Conservation (phyloP, 164 flowering plant species). For the Liriodendron chinense region DNA sequence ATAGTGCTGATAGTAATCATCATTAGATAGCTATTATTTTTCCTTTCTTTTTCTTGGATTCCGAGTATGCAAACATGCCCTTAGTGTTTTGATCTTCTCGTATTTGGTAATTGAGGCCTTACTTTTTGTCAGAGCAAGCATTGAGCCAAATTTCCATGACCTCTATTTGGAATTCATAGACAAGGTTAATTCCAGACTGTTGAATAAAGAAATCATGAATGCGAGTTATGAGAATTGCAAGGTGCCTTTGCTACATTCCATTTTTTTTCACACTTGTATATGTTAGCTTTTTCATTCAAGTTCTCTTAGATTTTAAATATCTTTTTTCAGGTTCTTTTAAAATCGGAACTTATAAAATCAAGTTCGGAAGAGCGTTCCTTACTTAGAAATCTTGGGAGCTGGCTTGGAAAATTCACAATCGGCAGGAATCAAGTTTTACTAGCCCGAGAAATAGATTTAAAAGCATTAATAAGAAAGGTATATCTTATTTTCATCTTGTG, state of each 20-base stretch:
- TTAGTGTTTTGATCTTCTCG: too few species aligned
- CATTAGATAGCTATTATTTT: too few species aligned
- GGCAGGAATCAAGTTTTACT: conserved; percentile 84
- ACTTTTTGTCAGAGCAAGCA: conserved; percentile 70
- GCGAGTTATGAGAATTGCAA: conserved; percentile 96
- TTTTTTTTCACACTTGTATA: background rate
- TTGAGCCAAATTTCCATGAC: conserved; percentile 96
- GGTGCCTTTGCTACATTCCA: conserved; percentile 36
- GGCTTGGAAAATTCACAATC: conserved; percentile 98
- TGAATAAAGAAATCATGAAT: conserved; percentile 77
- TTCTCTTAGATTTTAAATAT: too few species aligned
- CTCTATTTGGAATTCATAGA: conserved; percentile 91
- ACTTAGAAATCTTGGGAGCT: conserved; percentile 93
- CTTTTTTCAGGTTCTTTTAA: conserved; percentile 68
- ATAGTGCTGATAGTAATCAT: too few species aligned
- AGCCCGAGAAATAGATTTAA: conserved; percentile 91
- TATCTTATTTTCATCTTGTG: background rate
- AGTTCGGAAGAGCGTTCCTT: conserved; percentile 97
- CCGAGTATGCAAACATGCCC: too few species aligned
- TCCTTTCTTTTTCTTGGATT: too few species aligned
- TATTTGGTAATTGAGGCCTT: too few species aligned
- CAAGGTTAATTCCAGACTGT: conserved; percentile 64
- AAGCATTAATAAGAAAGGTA: conserved; percentile 86
- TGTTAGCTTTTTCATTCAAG: background rate
- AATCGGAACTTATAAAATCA: conserved; percentile 93